Base-by-base conservation (phyloP, 2,329 filamentous ascomycete genomes). In the Aspergillus uvarum region DNA sequence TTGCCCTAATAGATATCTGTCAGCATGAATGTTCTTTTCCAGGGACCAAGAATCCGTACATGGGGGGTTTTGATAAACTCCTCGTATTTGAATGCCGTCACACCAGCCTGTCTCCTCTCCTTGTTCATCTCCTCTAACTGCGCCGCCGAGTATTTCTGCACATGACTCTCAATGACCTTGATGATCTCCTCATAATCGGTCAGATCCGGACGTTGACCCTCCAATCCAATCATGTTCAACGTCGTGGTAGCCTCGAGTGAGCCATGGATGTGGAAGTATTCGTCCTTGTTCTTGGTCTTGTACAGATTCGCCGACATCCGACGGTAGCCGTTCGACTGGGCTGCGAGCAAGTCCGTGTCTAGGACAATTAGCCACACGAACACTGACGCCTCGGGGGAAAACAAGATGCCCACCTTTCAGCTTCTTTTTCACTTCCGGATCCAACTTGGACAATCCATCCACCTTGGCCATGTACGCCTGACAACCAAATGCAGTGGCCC, bases 241-340 rank as follows among this genome's bases (percentile, higher is more conserved):
- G 88, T 89, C 7, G 83, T 87, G 10, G 85, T 87, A 3, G 89
- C 89, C 65, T 91, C 88, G 0, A 92, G 76, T 0, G 89, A 91
- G 49, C 89, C 89, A 70, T 91, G 89, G 26, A 91, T 88, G 68
- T 92, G 89, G 69, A 89, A 92, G 68, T 85, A 91, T 69, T 88
- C 81, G n/a, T 83, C 85, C 1, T 80, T 76, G n/a, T 80, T 82
- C 70, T 85, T 87, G 8, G 89, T 90, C 67, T 83, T 81, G 74
- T 91, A 91, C 1, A 91, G 76, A 62, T 90, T 90, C 14, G 89
- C 89, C 11, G 89, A 89, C 74, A 91, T 81, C 62, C 89, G 85
- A 10, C 89, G 84, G 70, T 92, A 92, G 6, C 85, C 78, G 62
- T 87, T 85, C 2, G 89, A 90, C 70, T 92, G 89, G 1, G 89